Evolutionary conservation across 345 rosid genomes (phyloP), one percentile per base, ranked within the genome.

Genomic region (Balakata baccata): DNA sequence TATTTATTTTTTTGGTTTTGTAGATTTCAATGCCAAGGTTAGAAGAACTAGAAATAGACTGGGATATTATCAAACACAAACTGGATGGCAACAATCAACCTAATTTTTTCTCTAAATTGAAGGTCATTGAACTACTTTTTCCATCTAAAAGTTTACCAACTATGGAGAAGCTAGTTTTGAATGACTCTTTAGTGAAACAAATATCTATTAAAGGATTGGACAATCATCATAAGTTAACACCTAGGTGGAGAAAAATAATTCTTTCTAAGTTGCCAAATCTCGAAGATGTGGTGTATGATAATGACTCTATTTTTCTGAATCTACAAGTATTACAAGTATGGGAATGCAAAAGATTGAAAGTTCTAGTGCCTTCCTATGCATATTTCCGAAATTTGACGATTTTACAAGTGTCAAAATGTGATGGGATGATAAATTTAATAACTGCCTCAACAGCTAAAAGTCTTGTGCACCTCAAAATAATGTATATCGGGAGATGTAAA

Each of bases 401-500:
- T 14, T 17, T 75, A 37, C 16, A 50, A 41, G 66, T 69, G 5
- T 47, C 56, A 1, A 6, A 54, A 5, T 73, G 78, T 62, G 45
- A 50, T 11, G 70, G 46, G 8, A 11, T 66, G 59, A 45, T 3
- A 17, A 37, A 22, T 25, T 52, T 74, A 51, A 3, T 57, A 41
- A 34, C 29, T 3, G 29, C 45, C 16, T 47, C 43, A 46, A 37
- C 74, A 4, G 68, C 75, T 18, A 46, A 46, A 60, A 16, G n/a
- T 52, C 18, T 77, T 62, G 53, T 25, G 39, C 37, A 47, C 2
- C 64, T 77, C 46, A 10, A 1, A 3, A n/a, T 2, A 1, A 41
- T 77, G 81, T 7, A 0, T 0, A 39, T 81, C 70, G 18, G 1
- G 2, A 41, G 66, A 2, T 77, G 84, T 23, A 10, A 41, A 41